These are phyloP conservation scores for Ceriops zippeliana DNA, from an alignment of 345 rosid species.

Conservation along the genomic window DNA sequence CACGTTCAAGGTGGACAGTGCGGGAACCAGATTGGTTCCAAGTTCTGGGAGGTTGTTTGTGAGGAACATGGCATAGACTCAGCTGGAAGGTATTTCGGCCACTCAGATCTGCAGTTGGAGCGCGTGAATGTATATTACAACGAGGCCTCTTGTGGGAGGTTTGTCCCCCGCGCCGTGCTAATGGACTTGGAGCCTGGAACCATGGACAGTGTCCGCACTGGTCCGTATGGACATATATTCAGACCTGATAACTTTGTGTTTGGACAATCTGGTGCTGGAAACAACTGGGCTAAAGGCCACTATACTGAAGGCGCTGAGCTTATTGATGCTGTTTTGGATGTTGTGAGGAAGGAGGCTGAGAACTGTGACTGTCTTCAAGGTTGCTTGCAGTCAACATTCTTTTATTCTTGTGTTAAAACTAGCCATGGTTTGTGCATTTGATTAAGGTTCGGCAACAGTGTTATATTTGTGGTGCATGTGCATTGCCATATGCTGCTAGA, in stretches of 20 bases:
- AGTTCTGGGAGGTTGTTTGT: slow-evolving; percentile 31
- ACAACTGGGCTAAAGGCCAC: slow-evolving; percentile 30
- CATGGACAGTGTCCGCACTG: slow-evolving; percentile 31
- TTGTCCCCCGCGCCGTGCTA: slow-evolving; percentile 28
- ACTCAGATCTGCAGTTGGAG: slow-evolving; percentile 25
- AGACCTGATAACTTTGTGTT: slow-evolving; percentile 31
- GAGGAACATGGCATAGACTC: slow-evolving; percentile 30
- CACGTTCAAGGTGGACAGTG: slow-evolving; percentile 32
- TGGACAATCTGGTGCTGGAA: slow-evolving; percentile 31
- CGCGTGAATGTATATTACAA: slow-evolving; percentile 27
- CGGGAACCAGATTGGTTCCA: slow-evolving; percentile 29
- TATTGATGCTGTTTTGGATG: slow-evolving; percentile 27
- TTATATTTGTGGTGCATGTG: too few species aligned
- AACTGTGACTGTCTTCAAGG: slow-evolving; percentile 33
- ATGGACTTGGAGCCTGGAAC: slow-evolving; percentile 34
- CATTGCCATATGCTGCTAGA: too few species aligned
- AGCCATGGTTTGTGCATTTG: neutral
- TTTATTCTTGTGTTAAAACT: neutral
- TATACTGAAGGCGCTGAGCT: slow-evolving; percentile 30
- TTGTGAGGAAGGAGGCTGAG: slow-evolving; percentile 28
- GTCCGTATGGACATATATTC: slow-evolving; percentile 27
- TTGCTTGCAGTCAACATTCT: neutral
- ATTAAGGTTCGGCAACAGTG: neutral
- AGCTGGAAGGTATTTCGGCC: slow-evolving; percentile 21
- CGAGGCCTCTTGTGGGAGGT: slow-evolving; percentile 26